Percentiles rank a stretch among this genome's conserved stretches.
These are phyloP conservation scores for Chenopodium berlandieri DNA, from an alignment of 148 eudicot genomes.

Conservation along the genomic window DNA sequence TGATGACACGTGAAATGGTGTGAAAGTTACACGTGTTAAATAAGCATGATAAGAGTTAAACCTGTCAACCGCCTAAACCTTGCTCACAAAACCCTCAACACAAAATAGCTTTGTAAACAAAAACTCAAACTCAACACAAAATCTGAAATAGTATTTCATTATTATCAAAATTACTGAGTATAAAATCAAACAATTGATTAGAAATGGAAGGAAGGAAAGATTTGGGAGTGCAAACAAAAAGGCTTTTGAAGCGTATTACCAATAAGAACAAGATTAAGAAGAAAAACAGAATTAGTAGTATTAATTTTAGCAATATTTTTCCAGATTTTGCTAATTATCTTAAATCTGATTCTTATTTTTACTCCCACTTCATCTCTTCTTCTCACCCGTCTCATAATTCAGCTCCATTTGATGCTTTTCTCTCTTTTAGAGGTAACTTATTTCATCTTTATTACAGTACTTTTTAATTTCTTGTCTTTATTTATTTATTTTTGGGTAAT, in stretches of 20 bases:
- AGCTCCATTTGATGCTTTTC: background rate
- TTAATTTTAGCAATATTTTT: background rate
- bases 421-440: background rate
- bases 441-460: background rate
- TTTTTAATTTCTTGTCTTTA: background rate
- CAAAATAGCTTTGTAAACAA: background rate
- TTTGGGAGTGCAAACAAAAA: background rate
- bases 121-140: background rate
- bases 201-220: background rate
- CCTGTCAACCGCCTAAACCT: conserved; percentile 3
- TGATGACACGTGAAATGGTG: background rate
- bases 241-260: background rate
- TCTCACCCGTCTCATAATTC: background rate
- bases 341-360: conserved; percentile 21
- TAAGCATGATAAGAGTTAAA: background rate
- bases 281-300: background rate
- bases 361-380: conserved; percentile 12
- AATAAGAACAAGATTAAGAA: background rate
- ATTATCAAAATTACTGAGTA: background rate
- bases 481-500: background rate
- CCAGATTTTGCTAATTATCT: conserved; percentile 18
- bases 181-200: background rate
- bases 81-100: background rate
- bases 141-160: background rate
- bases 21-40: background rate